These are phyloP conservation scores for Starmera amethionina DNA, from an alignment of 805 yeast species.

Conservation along the genomic window DNA sequence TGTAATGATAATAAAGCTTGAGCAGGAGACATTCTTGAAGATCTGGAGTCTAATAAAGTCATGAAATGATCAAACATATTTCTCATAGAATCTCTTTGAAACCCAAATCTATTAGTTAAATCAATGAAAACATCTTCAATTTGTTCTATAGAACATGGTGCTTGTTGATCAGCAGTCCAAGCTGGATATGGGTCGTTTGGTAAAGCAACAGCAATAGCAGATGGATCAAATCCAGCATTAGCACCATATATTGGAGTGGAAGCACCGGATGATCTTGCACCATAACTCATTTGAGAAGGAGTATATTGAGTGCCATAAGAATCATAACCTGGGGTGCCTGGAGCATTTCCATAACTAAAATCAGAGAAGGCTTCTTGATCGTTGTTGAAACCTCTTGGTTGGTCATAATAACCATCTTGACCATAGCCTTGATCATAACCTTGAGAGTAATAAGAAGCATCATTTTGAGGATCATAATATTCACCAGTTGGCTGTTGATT, in stretches of 20 bases:
- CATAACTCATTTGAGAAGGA: conserved; percentile 82
- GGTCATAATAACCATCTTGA: conserved; percentile 44
- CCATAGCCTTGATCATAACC: conserved; percentile 23
- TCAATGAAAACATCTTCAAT: conserved; percentile 83
- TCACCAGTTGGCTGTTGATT: conserved; percentile 12
- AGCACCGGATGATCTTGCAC: conserved; percentile 84
- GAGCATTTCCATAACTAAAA: conserved; percentile 50
- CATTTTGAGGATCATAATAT: conserved; percentile 21
- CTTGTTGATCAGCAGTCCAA: conserved; percentile 95
- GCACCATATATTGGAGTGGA: conserved; percentile 89
- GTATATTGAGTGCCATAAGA: conserved; percentile 55
- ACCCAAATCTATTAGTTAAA: conserved; percentile 74
- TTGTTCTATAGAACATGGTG: conserved; percentile 76
- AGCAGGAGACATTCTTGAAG: conserved; percentile 84
- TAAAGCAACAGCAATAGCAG: conserved; percentile 55
- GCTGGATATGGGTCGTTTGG: conserved; percentile 97
- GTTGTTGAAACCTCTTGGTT: conserved; percentile 34
- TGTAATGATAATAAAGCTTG: conserved; percentile 77
- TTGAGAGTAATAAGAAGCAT: conserved; percentile 31
- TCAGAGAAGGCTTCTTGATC: conserved; percentile 61
- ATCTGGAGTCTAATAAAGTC: conserved; percentile 74
- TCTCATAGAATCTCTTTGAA: conserved; percentile 90
- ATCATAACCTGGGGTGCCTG: conserved; percentile 63
- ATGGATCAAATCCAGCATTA: conserved; percentile 45
- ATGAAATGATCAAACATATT: conserved; percentile 83